A percentile compares a stretch with the other conserved stretches of the same genome.
These are phyloP conservation scores for Thraustochytrium sp. DNA, from an alignment of 352 stramenopile genomes.

Conservation along the genomic window DNA sequence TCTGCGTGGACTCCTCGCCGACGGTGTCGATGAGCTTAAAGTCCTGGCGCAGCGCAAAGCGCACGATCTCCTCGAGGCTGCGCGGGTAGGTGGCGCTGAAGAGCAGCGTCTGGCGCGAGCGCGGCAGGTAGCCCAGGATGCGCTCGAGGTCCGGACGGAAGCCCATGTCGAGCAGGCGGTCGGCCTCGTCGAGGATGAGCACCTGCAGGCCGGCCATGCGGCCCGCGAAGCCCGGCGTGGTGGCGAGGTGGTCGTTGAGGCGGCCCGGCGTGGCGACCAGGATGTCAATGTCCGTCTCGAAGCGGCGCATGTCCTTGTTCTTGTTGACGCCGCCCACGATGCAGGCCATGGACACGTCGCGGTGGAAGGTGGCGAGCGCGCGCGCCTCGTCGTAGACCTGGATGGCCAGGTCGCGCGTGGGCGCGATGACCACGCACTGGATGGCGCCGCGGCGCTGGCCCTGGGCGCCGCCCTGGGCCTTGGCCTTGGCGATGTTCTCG, in stretches of 20 bases:
- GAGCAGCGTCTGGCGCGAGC: conserved; percentile 81
- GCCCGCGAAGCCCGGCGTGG: conserved; percentile 64
- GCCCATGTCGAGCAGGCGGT: conserved; percentile 91
- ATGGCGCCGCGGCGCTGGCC: conserved; percentile 55
- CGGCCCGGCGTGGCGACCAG: conserved; percentile 86
- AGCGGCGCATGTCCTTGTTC: conserved; percentile 50
- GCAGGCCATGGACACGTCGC: conserved; percentile 55
- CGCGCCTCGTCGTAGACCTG: conserved; percentile 81
- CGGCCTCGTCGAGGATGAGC: conserved; percentile 88
- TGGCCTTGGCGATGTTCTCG: conserved; percentile 52
- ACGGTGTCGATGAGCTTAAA: conserved; percentile 88
- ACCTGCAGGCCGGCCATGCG: conserved; percentile 45
- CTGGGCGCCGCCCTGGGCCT: background rate
- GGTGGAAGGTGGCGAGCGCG: conserved; percentile 74
- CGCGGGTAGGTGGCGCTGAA: conserved; percentile 88
- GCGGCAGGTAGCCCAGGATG: conserved; percentile 65
- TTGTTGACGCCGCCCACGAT: conserved; percentile 46
- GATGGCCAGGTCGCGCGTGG: conserved; percentile 76
- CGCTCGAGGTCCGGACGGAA: conserved; percentile 81
- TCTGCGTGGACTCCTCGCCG: conserved; percentile 76
- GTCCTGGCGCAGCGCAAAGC: conserved; percentile 69
- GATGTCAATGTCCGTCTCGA: conserved; percentile 66
- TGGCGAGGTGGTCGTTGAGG: conserved; percentile 88
- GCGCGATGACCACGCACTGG: conserved; percentile 72
- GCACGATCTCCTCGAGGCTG: conserved; percentile 73